Evolutionary conservation across 1,284 basidiomycete genomes (phyloP), one percentile per base, ranked within the genome.

Genomic region (Neotropicomus parvogracilis): DNA sequence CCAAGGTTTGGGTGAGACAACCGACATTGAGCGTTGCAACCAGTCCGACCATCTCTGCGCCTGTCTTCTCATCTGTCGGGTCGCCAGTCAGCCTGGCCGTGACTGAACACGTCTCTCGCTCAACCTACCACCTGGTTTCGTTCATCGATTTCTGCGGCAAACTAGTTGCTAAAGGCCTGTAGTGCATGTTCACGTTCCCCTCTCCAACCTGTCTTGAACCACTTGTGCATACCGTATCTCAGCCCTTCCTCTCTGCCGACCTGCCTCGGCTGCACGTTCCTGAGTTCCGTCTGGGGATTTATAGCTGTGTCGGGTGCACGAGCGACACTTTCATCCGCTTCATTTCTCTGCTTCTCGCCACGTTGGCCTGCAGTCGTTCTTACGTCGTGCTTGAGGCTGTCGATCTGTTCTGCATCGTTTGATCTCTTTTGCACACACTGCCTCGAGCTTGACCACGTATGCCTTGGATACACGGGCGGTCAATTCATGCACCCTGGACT

Each of bases 81-180:
- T 12, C 9, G 24, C 21, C 26, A 7, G 46, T 58, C 20, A 59
- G 52, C 44, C 17, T 29, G 19, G 14, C 19, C 21, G 3, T 16
- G n/a, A 33, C 20, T 31, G 26, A 16, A 19, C 9, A 6, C 13
- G 39, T 11, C n/a, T 19, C 34, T 28, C 4, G 16, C 17, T 46
- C 41, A 14, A 57, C 68, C 64, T 32, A 68, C 64, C 54, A 50
- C 59, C 36, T 59, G 51, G 39, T 65, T 57, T 8, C 54, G 56
- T 16, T 60, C 60, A 44, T 70, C 65, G 51, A 69, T 62, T 53
- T 80, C 75, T 47, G 71, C 65, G 14, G 69, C 69, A 51, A 79
- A 65, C 63, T 80, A 77, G 33, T 70, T 71, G 57, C 80, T 76
- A 64, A 82, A 79, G 8, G 75, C 75, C 48, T 75, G 71, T 20